Conservation (phyloP, 2,329 filamentous ascomycete genomes). For the Monosporascus sp. region DNA sequence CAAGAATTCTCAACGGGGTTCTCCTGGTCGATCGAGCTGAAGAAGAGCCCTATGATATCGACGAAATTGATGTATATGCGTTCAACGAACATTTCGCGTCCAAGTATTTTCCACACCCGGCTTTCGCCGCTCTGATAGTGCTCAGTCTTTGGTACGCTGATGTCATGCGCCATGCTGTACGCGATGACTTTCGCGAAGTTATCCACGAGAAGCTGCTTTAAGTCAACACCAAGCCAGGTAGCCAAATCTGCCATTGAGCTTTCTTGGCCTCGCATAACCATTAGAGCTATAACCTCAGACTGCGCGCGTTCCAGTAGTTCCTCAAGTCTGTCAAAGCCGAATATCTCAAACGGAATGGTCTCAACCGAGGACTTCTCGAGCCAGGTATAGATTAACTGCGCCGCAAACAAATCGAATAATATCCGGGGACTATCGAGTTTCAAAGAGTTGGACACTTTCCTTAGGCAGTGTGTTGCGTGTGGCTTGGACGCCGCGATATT, state of each 20-base stretch:
- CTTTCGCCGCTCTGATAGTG: constrained; percentile 55
- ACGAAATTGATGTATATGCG: constrained; percentile 66
- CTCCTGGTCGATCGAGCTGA: constrained; percentile 74
- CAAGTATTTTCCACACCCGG: constrained; percentile 63
- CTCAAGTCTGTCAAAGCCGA: constrained; percentile 65
- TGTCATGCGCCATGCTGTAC: constrained; percentile 77
- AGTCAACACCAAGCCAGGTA: constrained; percentile 45
- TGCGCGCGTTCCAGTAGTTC: constrained; percentile 67
- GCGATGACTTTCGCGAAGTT: constrained; percentile 76
- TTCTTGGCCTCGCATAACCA: constrained; percentile 74
- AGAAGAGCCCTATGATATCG: constrained; percentile 69
- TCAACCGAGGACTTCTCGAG: constrained; percentile 60
- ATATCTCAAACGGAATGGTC: constrained; percentile 79
- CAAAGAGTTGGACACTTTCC: constrained; percentile 59
- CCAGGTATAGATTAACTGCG: constrained; percentile 91
- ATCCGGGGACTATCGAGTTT: constrained; percentile 59
- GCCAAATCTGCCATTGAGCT: constrained; percentile 57
- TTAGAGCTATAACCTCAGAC: constrained; percentile 72
- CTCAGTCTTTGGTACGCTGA: constrained; percentile 38
- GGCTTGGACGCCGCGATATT: constrained; percentile 57
- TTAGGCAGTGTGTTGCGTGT: constrained; percentile 70
- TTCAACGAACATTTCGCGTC: constrained; percentile 56
- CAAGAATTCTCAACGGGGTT: constrained; percentile 66
- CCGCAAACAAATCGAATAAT: constrained; percentile 78
- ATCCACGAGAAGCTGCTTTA: constrained; percentile 52